phyloP scores from a whole-genome alignment of 2,329 filamentous ascomycete species.

The Phaeoacremonium minimum region DNA sequence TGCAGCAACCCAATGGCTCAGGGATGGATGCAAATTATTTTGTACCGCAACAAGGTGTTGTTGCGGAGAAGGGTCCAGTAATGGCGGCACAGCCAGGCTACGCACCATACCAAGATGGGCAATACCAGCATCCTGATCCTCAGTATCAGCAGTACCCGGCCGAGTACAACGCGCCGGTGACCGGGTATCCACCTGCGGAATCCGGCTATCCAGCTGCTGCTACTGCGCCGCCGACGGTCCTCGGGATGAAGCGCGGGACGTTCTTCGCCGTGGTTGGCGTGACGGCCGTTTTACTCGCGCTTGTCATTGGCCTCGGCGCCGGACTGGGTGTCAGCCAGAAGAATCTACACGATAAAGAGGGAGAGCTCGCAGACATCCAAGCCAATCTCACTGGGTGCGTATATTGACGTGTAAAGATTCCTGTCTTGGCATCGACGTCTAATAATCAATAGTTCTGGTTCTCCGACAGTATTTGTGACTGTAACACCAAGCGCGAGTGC shows the following conservation, averaged over 20 bases:
- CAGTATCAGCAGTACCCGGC: neutral
- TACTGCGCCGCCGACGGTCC: neutral
- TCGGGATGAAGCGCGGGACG: conserved; percentile 14
- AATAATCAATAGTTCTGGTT: neutral
- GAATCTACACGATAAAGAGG: conserved; percentile 13
- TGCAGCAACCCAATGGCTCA: too few species aligned
- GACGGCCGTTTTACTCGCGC: conserved; percentile 12
- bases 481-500: conserved; percentile 4
- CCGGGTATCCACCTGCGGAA: neutral
- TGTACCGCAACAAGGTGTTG: too few species aligned
- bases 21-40: too few species aligned
- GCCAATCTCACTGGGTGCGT: neutral
- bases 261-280: conserved; percentile 11
- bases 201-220: neutral
- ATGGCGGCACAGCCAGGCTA: neutral
- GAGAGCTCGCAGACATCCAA: conserved; percentile 12
- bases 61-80: neutral
- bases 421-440: too few species aligned
- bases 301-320: conserved; percentile 20
- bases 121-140: too few species aligned
- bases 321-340: conserved; percentile 20
- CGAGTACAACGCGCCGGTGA: neutral
- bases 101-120: neutral
- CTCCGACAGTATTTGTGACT: conserved; percentile 2
- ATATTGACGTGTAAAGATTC: too few species aligned